Base-by-base conservation (phyloP, 345 rosid species). In the Schrenkiella parvula region DNA sequence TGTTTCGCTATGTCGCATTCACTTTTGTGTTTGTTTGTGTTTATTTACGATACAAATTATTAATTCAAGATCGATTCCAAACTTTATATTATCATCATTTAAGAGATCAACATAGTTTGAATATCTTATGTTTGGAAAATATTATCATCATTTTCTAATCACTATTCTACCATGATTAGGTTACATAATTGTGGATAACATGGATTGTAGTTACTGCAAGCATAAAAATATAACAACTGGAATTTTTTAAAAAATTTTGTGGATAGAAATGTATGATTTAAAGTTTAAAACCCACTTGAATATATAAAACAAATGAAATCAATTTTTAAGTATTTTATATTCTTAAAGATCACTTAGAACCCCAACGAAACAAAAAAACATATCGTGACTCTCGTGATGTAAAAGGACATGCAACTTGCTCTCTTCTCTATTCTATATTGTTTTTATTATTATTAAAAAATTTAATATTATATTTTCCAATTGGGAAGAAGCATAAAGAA, bases 391-490 rank as follows among this genome's bases (percentile, higher is more conserved):
- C 66, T 69, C 57, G 79, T 61, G 79, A 76, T 70, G 75, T 76
- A 69, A 76, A 64, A 70, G 70, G 76, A 76, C 76, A 12, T 72
- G 82, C 87, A 85, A 84, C 68, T 84, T 82, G 90, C 82, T 6
- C 56, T 38, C 9, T 47, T 66, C 55, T 58, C 35, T 59, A 19
- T 66, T 76, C 59, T 25, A 35, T 37, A 46, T 35, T 46, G 29
- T 28, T 38, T 66, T 48, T 66, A 22, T 59, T 48, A 55, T 55
- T 37, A 28, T 13, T 21, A n/a, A 35, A 8, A 46, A 38, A 47
- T 23, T 39, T 17, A 67, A 52, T 60, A 68, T 53, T 53, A 69
- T 68, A 75, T 42, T 21, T 32, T 51, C 68, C 29, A 73, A 67
- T 46, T 65, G 51, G 58, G 42, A 46, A 67, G 74, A 61, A 52